Percentiles rank a stretch among this genome's conserved stretches.
phyloP scores from a whole-genome alignment of 768 basidiomycete species.

The Boletus vinaceobasis region DNA sequence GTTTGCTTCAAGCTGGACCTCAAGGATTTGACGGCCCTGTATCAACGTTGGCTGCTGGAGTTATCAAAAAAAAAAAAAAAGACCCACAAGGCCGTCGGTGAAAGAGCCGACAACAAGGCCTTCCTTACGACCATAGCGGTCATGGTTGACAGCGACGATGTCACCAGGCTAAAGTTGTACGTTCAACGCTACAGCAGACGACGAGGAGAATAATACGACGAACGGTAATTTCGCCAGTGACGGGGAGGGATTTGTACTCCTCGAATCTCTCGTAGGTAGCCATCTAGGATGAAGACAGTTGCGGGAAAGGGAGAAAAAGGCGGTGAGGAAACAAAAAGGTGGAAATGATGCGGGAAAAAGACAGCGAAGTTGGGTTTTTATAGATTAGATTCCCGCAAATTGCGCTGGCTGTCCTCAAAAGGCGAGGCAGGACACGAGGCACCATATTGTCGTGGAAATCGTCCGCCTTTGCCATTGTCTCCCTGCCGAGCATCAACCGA shows the following conservation, averaged over 20 bases:
- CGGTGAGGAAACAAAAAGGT: conserved; percentile 26
- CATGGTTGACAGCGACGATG: conserved; percentile 72
- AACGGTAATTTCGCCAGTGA: conserved; percentile 37
- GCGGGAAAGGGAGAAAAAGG: conserved; percentile 16
- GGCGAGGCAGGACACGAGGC: conserved; percentile 56
- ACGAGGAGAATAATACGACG: conserved; percentile 4
- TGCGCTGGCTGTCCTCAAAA: conserved; percentile 17
- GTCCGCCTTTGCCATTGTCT: conserved; percentile 17
- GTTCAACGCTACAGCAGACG: not conserved
- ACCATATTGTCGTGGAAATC: conserved; percentile 24
- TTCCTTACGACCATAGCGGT: conserved; percentile 60
- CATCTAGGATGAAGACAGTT: conserved; percentile 33
- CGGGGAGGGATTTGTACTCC: conserved; percentile 24
- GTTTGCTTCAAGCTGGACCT: conserved; percentile 72
- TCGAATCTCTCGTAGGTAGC: conserved; percentile 35
- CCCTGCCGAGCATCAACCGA: conserved; percentile 9
- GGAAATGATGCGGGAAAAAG: conserved; percentile 25
- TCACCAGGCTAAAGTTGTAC: conserved; percentile 59
- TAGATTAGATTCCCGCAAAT: conserved; percentile 44
- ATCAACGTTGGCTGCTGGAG: not conserved
- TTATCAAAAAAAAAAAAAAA: not conserved
- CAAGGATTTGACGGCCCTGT: conserved; percentile 79
- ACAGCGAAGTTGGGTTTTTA: conserved; percentile 39
- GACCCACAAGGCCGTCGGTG: conserved; percentile 63
- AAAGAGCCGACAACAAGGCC: conserved; percentile 79